Evolutionary conservation across 2,329 filamentous ascomycete genomes (phyloP), one percentile per base, ranked within the genome.

Genomic region (Dothiorella sarmentorum): DNA sequence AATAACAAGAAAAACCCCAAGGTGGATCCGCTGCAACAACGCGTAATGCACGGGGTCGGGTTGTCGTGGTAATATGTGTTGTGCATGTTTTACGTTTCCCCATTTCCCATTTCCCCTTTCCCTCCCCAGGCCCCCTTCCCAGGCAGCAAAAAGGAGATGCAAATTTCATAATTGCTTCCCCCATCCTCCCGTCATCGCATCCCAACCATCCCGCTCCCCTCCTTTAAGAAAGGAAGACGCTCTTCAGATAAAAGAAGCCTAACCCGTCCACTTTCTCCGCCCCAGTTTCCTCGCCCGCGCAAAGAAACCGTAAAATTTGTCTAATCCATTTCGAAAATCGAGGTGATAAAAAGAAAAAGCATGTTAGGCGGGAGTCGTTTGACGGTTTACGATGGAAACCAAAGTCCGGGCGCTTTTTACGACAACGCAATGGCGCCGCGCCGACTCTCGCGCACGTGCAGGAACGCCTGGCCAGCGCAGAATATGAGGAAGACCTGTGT

Each of bases 401-500:
- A n/a, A 15, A 15, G 26, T 15, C 13, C 18, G 3, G 6, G 18
- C 10, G 7, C 4, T 5, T 29, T 15, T 67, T 61, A 84, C 67
- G 78, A 82, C 71, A 96, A 79, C 61, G 88, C 85, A 76, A 96
- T 96, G 62, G 90, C 88, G 63, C 92, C 92, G 71, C 89, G 82
- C 74, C 89, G 83, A 75, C 85, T 91, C 74, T 92, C 88, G 74
- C 91, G 87, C 67, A 90, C 77, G 75, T 97, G 91, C 62, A 97
- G 82, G 69, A 89, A 84, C 63, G 91, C 93, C 74, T 97, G 93
- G 65, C 92, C 84, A 60, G 88, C 89, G 76, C 93, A 97, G 78
- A 96, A 97, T 52, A 95, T 81, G 59, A 97, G 83, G 80, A 97
- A 97, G 17, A 82, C 86, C 92, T 95, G 64, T n/a, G n/a, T n/a